Base-by-base conservation (phyloP, 2,329 filamentous ascomycete genomes). In the Fusarium sp. region DNA sequence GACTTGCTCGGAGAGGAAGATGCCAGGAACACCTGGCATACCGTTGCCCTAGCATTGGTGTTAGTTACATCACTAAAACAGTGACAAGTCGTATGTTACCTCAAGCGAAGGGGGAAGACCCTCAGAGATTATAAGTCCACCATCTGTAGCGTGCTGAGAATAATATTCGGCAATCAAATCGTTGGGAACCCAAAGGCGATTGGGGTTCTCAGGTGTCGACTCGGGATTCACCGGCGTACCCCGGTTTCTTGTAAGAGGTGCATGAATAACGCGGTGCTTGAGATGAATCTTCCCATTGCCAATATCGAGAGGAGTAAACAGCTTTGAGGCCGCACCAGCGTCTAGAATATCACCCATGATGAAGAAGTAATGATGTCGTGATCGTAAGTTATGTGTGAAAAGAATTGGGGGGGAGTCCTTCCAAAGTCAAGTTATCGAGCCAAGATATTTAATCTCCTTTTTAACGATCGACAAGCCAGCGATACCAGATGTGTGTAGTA, bases 1-100 rank as follows among this genome's bases (percentile, higher is more conserved):
- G 44, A 86, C 80, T 67, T 90, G 88, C 21, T 78, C 81, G 2
- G 81, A 74, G 40, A 76, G 83, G 68, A 81, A 89, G 69, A 91
- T 85, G 2, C 87, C 88, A 0, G 89, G 88, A 0, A 83, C 82
- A 53, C 86, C 84, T 38, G 77, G 70, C 67, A 76, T 77, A 7
- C 71, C 76, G 28, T 76, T 77, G 1, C 75, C 73, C 73, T 75
- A 10, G 3, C 2, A 15, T 26, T 14, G 1, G 34, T 45, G 34
- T 65, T 4, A 60, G 38, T 6, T 11, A 14, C 10, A 2, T 23
- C 2, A 1, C 1, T 2, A 7, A 5, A 48, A 20, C 4, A 38
- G 4, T 7, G 2, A 20, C 1, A 1, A 8, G 10, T 23, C 4
- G 7, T 6, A 4, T 21, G 63, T 21, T 70, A 71, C 70, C 74